Percentiles rank a stretch among this genome's conserved stretches.
Evolutionary conservation across 2,329 filamentous ascomycete species (phyloP).

Genomic region (Phyllachora maydis): DNA sequence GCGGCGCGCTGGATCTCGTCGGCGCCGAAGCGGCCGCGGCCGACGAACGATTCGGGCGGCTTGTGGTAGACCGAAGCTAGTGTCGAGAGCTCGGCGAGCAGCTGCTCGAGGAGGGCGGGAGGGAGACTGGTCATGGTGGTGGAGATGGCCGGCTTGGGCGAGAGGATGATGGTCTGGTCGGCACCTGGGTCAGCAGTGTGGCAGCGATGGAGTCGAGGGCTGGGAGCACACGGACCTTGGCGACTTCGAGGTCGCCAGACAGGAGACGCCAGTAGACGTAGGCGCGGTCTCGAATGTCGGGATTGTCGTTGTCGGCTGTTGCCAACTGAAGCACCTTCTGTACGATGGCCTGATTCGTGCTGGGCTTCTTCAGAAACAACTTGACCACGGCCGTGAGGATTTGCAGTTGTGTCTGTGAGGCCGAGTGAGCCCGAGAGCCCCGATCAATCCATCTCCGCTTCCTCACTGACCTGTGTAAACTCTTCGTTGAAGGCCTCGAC

Average conservation of each 20-base stretch:
- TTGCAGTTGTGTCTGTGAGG: constrained; percentile 70
- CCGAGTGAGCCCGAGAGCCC: constrained; percentile 4
- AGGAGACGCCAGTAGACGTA: constrained; percentile 97
- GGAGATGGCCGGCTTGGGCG: constrained; percentile 82
- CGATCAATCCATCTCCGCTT: background rate
- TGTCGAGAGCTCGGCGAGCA: constrained; percentile 83
- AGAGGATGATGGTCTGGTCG: constrained; percentile 63
- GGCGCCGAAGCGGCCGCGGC: constrained; percentile 81
- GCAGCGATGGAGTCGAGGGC: too few relatives aligned
- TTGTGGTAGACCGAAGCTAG: constrained; percentile 97
- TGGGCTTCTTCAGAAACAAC: constrained; percentile 89
- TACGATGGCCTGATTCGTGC: constrained; percentile 74
- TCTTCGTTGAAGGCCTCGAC: constrained; percentile 92
- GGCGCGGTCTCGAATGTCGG: constrained; percentile 87
- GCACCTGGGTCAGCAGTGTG: too few relatives aligned
- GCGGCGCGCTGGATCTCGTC: constrained; percentile 88
- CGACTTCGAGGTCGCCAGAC: constrained; percentile 75
- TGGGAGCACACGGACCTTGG: constrained; percentile 50
- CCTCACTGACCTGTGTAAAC: constrained; percentile 58
- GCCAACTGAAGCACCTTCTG: constrained; percentile 87
- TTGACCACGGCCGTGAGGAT: constrained; percentile 96
- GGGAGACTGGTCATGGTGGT: constrained; percentile 87
- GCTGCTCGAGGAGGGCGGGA: constrained; percentile 62
- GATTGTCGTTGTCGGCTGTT: constrained; percentile 90
- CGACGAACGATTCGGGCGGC: constrained; percentile 92